phyloP scores from a whole-genome alignment of 345 rosid species.

The Melastoma malabathricum region DNA sequence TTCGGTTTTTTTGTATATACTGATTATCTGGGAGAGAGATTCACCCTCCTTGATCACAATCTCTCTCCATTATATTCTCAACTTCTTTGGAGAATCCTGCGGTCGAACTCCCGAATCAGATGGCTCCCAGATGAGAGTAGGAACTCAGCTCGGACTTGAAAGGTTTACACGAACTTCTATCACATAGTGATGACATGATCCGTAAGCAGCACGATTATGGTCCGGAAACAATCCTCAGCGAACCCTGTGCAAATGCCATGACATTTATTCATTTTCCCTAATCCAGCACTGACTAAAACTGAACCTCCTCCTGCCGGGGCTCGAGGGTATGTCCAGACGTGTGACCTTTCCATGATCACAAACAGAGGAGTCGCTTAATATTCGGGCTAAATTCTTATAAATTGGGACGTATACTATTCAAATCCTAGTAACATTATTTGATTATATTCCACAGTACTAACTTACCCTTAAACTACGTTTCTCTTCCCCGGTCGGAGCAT shows the following conservation, averaged over 20 bases:
- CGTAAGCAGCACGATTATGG: slow-evolving; percentile 40
- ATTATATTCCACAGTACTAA: background rate
- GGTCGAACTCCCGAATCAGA: slow-evolving; percentile 37
- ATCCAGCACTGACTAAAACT: background rate
- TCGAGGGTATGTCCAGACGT: slow-evolving; percentile 32
- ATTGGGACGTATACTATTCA: too few species aligned
- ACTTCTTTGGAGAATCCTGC: slow-evolving; percentile 31
- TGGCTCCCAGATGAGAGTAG: slow-evolving; percentile 31
- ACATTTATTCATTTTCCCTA: too few species aligned
- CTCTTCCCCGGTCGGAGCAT: too few species aligned
- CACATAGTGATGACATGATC: slow-evolving; percentile 41
- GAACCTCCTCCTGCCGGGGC: slow-evolving; percentile 29
- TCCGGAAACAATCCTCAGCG: slow-evolving; percentile 4
- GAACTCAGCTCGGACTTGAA: slow-evolving; percentile 28
- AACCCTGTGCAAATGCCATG: too few species aligned
- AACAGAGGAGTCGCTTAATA: too few species aligned
- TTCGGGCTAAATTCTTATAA: too few species aligned
- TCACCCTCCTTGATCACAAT: too few species aligned
- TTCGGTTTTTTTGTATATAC: too few species aligned
- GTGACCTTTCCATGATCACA: too few species aligned
- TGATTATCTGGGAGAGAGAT: too few species aligned
- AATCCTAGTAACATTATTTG: background rate
- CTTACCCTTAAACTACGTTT: too few species aligned
- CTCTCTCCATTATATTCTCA: too few species aligned
- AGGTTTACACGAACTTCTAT: slow-evolving; percentile 47